Base-by-base conservation (phyloP, 352 stramenopile genomes). In the Phytophthora chlamydospora region DNA sequence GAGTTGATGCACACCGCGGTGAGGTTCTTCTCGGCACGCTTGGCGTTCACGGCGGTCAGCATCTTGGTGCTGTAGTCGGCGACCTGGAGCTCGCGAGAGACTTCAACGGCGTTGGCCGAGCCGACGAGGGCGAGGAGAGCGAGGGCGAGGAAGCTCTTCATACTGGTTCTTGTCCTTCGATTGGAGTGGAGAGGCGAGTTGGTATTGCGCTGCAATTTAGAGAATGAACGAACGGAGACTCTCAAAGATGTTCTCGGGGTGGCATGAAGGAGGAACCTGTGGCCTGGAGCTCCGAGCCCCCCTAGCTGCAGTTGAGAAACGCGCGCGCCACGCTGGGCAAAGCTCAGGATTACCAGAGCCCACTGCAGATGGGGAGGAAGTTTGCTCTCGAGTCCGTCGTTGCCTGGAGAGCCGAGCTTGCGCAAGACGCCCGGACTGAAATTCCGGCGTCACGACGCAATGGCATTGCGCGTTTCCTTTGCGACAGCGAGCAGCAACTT, bases 1-100 rank as follows among this genome's bases (percentile, higher is more conserved):
- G 43, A 57, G 72, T 81, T 84, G 58, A 81, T 67, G 45, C 75
- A 84, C 19, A 83, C 46, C 2, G 52, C 41, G 6, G 14, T 32
- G 24, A 81, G 66, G 0, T 66, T 66, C 19, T 69, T 69, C 24
- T 70, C 66, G 24, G 66, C 45, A 17, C 75, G 75, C 54, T 76
- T 78, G 35, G 47, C 45, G 63, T 84, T 84, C 44, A 84, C 58
- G 9, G 62, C 57, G 6, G 41, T 42, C 12, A 78, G 53, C 33
- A 83, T 47, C 31, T 79, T 67, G 31, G 54, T 53, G 54, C 61
- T 74, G 54, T 71, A 76, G 56, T 76, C 68, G 33, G 66, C 48
- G 12, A 72, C 61, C 34, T 80, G 72, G 27, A 78, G 58, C 33
- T 63, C 60, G 5, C 52, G 60, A 6, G 44, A 11, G 27, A 39